Evolutionary conservation across 352 stramenopile genomes (phyloP).

Genomic region (Elongisporangium prolatum): DNA sequence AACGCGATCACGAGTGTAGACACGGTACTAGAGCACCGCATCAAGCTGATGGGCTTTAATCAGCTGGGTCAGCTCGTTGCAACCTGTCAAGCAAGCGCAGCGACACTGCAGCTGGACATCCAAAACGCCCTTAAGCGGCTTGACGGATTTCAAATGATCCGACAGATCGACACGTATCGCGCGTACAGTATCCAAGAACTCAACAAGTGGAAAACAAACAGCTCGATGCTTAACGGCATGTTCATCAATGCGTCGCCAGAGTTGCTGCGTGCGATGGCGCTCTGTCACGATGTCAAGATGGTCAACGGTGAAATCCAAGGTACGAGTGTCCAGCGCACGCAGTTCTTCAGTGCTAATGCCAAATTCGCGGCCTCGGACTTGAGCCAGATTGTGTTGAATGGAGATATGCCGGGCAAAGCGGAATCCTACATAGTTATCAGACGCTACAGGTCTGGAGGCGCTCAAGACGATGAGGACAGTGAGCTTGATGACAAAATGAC

Average conservation of each 20-base stretch:
- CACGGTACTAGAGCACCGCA: not conserved
- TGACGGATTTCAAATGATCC: not conserved
- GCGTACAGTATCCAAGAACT: not conserved
- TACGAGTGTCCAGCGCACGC: not conserved
- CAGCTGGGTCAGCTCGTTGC: not conserved
- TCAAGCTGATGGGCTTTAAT: not conserved
- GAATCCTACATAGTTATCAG: not conserved
- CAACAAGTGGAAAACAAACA: not conserved
- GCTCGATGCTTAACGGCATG: not conserved
- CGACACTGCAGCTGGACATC: not conserved
- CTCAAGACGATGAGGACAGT: not conserved
- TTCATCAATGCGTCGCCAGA: not conserved
- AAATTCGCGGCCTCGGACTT: not conserved
- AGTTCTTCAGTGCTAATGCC: not conserved
- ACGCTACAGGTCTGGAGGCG: not conserved
- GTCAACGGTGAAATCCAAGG: not conserved
- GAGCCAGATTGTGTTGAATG: not conserved
- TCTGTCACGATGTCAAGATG: not conserved
- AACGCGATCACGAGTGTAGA: conserved; percentile 20
- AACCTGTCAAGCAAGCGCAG: not conserved
- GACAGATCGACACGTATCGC: not conserved
- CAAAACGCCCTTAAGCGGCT: not conserved
- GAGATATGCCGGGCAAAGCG: not conserved
- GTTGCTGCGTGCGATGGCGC: not conserved
- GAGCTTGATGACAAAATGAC: not conserved